Percentiles rank a stretch among this genome's conserved stretches.
phyloP scores from a whole-genome alignment of 169 alveolate genomes.

The Eimeria praecox region DNA sequence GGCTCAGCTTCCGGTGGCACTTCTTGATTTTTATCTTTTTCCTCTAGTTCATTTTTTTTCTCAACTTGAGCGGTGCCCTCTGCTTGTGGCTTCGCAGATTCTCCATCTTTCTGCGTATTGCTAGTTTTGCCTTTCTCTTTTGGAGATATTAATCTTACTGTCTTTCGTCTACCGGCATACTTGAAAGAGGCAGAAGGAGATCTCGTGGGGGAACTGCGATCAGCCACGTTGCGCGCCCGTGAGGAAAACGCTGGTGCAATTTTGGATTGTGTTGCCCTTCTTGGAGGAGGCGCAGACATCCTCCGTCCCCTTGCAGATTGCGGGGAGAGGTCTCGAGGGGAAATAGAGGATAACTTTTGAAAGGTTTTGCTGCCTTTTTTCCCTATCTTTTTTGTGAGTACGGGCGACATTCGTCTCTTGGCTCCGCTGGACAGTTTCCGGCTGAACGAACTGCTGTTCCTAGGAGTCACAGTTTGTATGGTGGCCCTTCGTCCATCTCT shows the following conservation, averaged over 20 bases:
- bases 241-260: constrained; percentile 15
- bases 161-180: constrained; percentile 4
- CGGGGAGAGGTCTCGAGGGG: constrained; percentile 53
- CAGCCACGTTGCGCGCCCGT: constrained; percentile 28
- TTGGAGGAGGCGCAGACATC: constrained; percentile 58
- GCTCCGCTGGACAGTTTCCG: constrained; percentile 18
- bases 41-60: not conserved
- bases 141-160: not conserved
- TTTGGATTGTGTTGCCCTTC: constrained; percentile 44
- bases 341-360: not conserved
- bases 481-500: constrained; percentile 43
- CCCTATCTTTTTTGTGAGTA: not conserved
- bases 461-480: constrained; percentile 5
- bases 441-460: not conserved
- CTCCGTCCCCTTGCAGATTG: constrained; percentile 49
- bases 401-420: not conserved
- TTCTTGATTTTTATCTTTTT: not conserved
- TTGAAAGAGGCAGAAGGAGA: not conserved
- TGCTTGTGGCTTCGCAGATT: not conserved
- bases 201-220: constrained; percentile 4
- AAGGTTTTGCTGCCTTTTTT: not conserved
- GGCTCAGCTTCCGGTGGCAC: not conserved
- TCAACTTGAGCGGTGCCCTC: not conserved
- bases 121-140: constrained; percentile 1
- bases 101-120: not conserved